Evolutionary conservation across 306 rosid genomes (phyloP).

Genomic region (Quillaja saponaria): DNA sequence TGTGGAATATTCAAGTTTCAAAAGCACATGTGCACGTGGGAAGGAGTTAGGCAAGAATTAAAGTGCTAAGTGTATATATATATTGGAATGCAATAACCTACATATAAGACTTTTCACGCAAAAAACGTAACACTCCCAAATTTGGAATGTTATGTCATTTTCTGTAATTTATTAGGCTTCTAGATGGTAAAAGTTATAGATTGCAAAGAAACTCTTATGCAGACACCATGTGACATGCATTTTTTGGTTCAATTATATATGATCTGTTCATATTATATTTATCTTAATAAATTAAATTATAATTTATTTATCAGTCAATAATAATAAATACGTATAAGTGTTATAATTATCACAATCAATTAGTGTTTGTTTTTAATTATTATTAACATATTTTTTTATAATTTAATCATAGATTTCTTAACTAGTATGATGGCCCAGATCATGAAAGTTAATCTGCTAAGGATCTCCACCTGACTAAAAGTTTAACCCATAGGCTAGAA

Average conservation of each 20-base stretch:
- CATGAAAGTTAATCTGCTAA: no score
- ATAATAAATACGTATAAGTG: not conserved
- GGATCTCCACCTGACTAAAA: no score
- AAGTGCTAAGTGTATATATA: no score
- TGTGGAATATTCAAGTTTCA: constrained; percentile 35
- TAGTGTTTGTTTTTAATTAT: not conserved
- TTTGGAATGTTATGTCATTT: constrained; percentile 17
- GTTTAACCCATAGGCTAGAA: no score
- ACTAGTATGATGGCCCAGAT: no score
- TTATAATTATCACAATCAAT: no score
- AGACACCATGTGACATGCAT: constrained; percentile 29
- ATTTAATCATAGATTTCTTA: constrained; percentile 23
- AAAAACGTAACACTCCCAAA: constrained; percentile 2
- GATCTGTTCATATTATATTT: not conserved
- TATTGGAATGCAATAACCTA: no score
- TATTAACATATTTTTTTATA: not conserved
- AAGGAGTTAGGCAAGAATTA: constrained; percentile 16
- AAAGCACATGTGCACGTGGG: constrained; percentile 34
- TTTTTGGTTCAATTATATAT: constrained; percentile 9
- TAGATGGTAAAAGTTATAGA: not conserved
- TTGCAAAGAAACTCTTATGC: not conserved
- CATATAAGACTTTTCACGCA: no score
- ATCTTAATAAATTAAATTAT: constrained; percentile 10
- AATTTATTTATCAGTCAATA: not conserved
- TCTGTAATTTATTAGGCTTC: not conserved